Evolutionary conservation across 768 basidiomycete species (phyloP).

Genomic region (Lactarius psammicola): DNA sequence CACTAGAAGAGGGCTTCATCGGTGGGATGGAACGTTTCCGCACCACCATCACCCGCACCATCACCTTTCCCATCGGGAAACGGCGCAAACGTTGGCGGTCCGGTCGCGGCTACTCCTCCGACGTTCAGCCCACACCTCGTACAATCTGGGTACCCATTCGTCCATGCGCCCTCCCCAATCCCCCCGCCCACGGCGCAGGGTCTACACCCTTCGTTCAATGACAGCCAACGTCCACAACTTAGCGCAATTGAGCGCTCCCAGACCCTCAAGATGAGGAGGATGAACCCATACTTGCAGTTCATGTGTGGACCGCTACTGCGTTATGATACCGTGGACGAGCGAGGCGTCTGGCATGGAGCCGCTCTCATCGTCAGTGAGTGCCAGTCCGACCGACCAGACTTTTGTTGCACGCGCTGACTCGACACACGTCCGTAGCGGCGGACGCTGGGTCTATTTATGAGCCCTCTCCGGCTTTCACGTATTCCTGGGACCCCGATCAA

Average conservation of each 20-base stretch:
- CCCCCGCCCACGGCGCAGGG: constrained; percentile 14
- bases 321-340: constrained; percentile 82
- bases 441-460: constrained; percentile 79
- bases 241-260: constrained; percentile 66
- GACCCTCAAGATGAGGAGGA: constrained; percentile 54
- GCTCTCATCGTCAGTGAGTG: constrained; percentile 84
- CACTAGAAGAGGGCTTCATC: constrained; percentile 60
- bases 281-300: constrained; percentile 82
- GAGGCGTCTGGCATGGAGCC: constrained; percentile 83
- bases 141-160: constrained; percentile 20
- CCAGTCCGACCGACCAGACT: neutral
- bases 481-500: constrained; percentile 69
- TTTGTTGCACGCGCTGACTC: neutral
- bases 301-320: constrained; percentile 91
- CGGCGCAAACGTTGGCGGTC: constrained; percentile 4
- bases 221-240: constrained; percentile 46
- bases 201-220: constrained; percentile 30
- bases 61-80: constrained; percentile 56
- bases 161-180: neutral
- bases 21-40: constrained; percentile 50
- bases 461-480: constrained; percentile 64
- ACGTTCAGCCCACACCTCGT: constrained; percentile 12
- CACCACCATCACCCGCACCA: constrained; percentile 34
- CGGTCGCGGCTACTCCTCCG: neutral
- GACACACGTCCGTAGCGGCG: constrained; percentile 47